Evolutionary conservation across 208 protist genomes (phyloP), one percentile per base, ranked within the genome.

Genomic region (Wallacemonas sp.): DNA sequence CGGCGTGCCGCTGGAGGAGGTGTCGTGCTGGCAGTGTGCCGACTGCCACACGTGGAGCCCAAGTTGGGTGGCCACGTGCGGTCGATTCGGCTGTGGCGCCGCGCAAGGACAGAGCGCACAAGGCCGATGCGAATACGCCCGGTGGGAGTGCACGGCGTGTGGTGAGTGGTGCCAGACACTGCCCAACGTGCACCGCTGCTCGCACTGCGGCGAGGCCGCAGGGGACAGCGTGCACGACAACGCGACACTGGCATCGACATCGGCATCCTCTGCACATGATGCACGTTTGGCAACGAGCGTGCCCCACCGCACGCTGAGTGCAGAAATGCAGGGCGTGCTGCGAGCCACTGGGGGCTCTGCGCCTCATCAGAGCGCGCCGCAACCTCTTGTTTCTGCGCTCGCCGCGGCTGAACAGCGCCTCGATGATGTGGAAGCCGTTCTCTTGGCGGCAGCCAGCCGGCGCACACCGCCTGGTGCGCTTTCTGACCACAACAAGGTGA

Each of bases 1-100:
- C 15, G 71, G 74, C 14, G 44, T 88, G 15, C 66, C 78, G 0
- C 36, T 33, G 9, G 27, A 31, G 26, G 68, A 72, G 34, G 72
- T 84, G 0, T 46, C 41, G n/a, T 74, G 76, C n/a, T 91, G 85
- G 85, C 51, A 56, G 19, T 91, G 85, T 46, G 62, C 44, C n/a
- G 38, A 26, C 0, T 91, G 85, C 41, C 14, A 44, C 0, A 26
- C 2, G 1, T 27, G 66, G 21, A 80, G 82, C 53, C 66, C 47
- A 11, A 73, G 79, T 53, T 91, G 85, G 81, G 24, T 65, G 41
- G 22, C 4, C 21, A 1, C 3, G 19, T 91, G 85, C 62, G 39
- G 30, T 17, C 75, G 59, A 5, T 36, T 44, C 5, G 85, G 79
- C 41, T 91, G 85, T 33, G 75, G 77, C 12, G 76, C 55, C n/a